Conservation (phyloP, 257 asterid species). For the Ocimum tenuiflorum region DNA sequence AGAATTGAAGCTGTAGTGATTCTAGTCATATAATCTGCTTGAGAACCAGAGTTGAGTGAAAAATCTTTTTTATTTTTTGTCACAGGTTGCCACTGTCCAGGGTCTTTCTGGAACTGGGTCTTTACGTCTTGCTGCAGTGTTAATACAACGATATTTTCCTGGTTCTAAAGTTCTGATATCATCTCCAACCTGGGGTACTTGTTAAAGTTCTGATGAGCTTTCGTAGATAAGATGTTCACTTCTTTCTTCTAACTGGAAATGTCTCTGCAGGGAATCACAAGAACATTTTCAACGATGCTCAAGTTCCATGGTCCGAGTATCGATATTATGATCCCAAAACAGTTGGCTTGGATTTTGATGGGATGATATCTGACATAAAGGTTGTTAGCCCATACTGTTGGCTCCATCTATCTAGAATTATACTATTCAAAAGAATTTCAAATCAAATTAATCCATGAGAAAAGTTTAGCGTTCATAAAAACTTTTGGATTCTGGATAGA, state of each 20-base stretch:
- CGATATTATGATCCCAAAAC: slow-evolving; percentile 88
- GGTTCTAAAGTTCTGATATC: slow-evolving; percentile 83
- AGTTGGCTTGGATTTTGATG: slow-evolving; percentile 89
- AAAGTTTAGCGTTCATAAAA: too few species aligned
- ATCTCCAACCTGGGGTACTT: slow-evolving; percentile 94
- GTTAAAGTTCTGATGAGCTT: slow-evolving; percentile 1
- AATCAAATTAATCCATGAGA: background rate
- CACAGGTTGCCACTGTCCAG: slow-evolving; percentile 89
- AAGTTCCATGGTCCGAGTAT: slow-evolving; percentile 94
- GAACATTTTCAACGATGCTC: slow-evolving; percentile 84
- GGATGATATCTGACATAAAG: slow-evolving; percentile 97
- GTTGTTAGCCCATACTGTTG: slow-evolving; percentile 27
- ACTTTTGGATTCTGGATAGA: too few species aligned
- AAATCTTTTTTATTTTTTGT: slow-evolving; percentile 4
- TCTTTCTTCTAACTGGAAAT: slow-evolving; percentile 12
- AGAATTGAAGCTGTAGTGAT: background rate
- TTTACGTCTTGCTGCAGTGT: slow-evolving; percentile 87
- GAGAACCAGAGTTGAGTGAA: background rate
- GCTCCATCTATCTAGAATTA: slow-evolving; percentile 8
- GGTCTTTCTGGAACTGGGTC: slow-evolving; percentile 99
- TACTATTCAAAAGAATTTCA: background rate
- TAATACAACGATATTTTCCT: slow-evolving; percentile 80
- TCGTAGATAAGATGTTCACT: slow-evolving; percentile 16
- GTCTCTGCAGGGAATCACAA: slow-evolving; percentile 81
- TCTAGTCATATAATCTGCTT: slow-evolving; percentile 10